These are phyloP conservation scores for Aspergillus spinulosporus DNA, from an alignment of 2,329 filamentous ascomycete species.

Conservation along the genomic window DNA sequence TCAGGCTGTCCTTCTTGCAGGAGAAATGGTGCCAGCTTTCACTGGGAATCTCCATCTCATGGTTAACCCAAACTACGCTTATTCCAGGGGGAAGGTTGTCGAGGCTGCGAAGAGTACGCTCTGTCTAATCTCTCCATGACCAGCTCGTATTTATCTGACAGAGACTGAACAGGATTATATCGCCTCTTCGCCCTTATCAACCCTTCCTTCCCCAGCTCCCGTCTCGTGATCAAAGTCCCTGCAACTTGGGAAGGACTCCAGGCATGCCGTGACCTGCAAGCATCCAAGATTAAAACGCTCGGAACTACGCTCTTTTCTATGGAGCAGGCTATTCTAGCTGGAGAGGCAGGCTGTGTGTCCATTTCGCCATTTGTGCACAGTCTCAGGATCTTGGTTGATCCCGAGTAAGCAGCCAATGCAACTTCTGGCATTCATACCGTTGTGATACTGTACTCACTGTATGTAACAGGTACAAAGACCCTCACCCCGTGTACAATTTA, in stretches of 20 bases:
- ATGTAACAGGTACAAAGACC: not conserved
- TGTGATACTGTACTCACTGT: too few species aligned
- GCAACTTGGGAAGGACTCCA: constrained; percentile 11
- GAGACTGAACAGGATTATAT: constrained; percentile 2
- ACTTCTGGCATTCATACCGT: not conserved
- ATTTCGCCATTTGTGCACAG: constrained; percentile 64
- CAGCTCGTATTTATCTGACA: too few species aligned
- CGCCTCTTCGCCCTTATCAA: not conserved
- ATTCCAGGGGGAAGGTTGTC: not conserved
- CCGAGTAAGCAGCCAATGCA: not conserved
- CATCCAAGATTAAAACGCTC: constrained; percentile 26
- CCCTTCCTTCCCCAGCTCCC: not conserved
- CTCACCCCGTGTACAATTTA: not conserved
- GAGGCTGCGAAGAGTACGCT: not conserved
- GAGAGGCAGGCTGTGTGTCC: constrained; percentile 56
- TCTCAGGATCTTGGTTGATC: constrained; percentile 17
- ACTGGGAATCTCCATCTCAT: constrained; percentile 9
- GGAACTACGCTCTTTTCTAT: constrained; percentile 56
- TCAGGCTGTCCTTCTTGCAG: constrained; percentile 1
- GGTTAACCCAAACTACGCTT: constrained; percentile 6
- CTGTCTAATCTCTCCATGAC: too few species aligned
- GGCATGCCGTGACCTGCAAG: not conserved
- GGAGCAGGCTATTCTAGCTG: constrained; percentile 58
- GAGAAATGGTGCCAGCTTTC: not conserved
- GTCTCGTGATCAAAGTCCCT: constrained; percentile 10